Evolutionary conservation across 331 rosid species (phyloP).

Genomic region (Stylosanthes scabra): DNA sequence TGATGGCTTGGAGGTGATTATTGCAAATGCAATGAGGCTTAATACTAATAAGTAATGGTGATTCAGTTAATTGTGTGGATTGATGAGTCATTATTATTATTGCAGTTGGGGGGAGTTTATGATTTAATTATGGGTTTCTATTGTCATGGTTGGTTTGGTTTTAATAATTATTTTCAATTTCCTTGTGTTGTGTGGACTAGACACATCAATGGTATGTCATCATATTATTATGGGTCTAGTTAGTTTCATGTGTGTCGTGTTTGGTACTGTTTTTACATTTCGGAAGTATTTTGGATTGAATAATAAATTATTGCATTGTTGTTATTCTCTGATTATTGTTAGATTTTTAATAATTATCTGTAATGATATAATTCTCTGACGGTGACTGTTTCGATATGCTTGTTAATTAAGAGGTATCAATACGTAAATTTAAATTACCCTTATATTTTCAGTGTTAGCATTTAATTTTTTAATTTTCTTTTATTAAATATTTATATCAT

Average conservation of each 20-base stretch:
- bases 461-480: no score
- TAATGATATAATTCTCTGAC: no score
- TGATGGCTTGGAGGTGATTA: background rate
- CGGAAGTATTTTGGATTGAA: background rate
- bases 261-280: background rate
- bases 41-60: background rate
- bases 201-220: background rate
- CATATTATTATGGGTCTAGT: background rate
- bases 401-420: no score
- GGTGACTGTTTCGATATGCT: no score
- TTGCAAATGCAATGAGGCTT: background rate
- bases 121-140: background rate
- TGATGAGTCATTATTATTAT: background rate
- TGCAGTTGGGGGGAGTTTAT: background rate
- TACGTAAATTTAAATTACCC: no score
- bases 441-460: no score
- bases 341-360: background rate
- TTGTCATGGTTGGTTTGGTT: background rate
- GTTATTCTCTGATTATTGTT: background rate
- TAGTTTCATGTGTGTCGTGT: background rate
- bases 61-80: background rate
- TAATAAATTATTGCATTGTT: background rate
- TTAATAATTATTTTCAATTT: background rate
- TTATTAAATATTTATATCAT: no score
- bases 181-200: background rate